Conservation (phyloP, 306 rosid genomes). For the Oemleria cerasiformis region DNA sequence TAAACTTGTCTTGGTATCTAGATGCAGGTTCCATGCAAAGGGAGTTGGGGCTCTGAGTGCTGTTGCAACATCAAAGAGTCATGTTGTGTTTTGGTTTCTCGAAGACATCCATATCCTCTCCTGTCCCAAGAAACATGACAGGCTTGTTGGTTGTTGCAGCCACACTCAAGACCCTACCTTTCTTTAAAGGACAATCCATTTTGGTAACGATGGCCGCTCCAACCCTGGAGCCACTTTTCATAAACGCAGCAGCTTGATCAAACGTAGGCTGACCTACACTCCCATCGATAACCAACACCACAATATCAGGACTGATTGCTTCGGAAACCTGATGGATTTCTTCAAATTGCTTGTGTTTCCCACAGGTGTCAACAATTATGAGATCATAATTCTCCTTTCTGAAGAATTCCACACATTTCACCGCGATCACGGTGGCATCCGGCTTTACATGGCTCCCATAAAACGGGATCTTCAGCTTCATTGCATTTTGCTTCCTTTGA, state of each 20-base stretch:
- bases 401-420: slow-evolving; percentile 77
- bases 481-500: slow-evolving; percentile 89
- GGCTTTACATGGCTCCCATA: slow-evolving; percentile 86
- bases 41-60: too few species aligned
- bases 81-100: slow-evolving; percentile 41
- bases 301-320: slow-evolving; percentile 88
- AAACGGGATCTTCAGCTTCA: slow-evolving; percentile 89
- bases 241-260: slow-evolving; percentile 86
- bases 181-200: slow-evolving; percentile 91
- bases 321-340: slow-evolving; percentile 93
- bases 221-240: slow-evolving; percentile 62
- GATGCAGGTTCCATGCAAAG: too few species aligned
- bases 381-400: slow-evolving; percentile 81
- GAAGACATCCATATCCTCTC: slow-evolving; percentile 82
- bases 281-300: slow-evolving; percentile 87
- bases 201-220: slow-evolving; percentile 85
- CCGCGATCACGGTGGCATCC: slow-evolving; percentile 71
- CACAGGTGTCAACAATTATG: slow-evolving; percentile 85
- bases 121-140: slow-evolving; percentile 77
- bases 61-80: too few species aligned
- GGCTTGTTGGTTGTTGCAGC: slow-evolving; percentile 94
- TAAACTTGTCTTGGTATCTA: too few species aligned
- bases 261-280: slow-evolving; percentile 92
- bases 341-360: slow-evolving; percentile 88
- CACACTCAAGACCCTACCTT: slow-evolving; percentile 89